These are phyloP conservation scores for Vitis rotundifolia DNA, from an alignment of 164 flowering plant genomes.

Conservation along the genomic window DNA sequence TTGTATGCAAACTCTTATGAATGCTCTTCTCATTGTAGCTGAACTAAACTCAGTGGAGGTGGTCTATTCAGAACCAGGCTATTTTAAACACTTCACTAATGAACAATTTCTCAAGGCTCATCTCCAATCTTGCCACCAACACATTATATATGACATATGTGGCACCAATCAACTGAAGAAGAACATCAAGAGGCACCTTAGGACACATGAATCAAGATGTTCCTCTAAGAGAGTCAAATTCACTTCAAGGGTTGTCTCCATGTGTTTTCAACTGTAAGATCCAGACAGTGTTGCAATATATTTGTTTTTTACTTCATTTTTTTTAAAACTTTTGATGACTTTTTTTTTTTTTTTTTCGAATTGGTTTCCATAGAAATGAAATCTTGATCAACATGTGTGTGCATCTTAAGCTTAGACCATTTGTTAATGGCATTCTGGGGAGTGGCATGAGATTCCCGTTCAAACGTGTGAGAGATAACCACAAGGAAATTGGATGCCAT, in stretches of 20 bases:
- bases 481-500: slow-evolving; percentile 66
- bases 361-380: slow-evolving; percentile 53
- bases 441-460: slow-evolving; percentile 70
- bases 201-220: slow-evolving; percentile 39
- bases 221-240: slow-evolving; percentile 43
- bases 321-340: not conserved
- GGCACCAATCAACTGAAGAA: slow-evolving; percentile 73
- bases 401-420: slow-evolving; percentile 61
- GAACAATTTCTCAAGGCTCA: slow-evolving; percentile 73
- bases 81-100: slow-evolving; percentile 68
- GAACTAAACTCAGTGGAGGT: slow-evolving; percentile 68
- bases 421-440: slow-evolving; percentile 50
- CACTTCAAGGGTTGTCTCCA: slow-evolving; percentile 47
- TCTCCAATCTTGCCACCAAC: slow-evolving; percentile 50
- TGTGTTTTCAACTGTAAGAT: slow-evolving; percentile 69
- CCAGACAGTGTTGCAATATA: not conserved
- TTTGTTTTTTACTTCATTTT: not conserved
- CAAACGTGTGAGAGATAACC: slow-evolving; percentile 82
- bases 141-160: slow-evolving; percentile 71
- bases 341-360: not conserved
- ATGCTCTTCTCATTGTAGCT: slow-evolving; percentile 41
- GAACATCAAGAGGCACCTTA: slow-evolving; percentile 69
- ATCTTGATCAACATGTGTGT: slow-evolving; percentile 72
- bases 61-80: slow-evolving; percentile 71
- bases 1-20: not conserved